Percentiles rank a stretch among this genome's conserved stretches.
Conservation (phyloP, 1,139 yeast species). For the Taphrina deformans region DNA sequence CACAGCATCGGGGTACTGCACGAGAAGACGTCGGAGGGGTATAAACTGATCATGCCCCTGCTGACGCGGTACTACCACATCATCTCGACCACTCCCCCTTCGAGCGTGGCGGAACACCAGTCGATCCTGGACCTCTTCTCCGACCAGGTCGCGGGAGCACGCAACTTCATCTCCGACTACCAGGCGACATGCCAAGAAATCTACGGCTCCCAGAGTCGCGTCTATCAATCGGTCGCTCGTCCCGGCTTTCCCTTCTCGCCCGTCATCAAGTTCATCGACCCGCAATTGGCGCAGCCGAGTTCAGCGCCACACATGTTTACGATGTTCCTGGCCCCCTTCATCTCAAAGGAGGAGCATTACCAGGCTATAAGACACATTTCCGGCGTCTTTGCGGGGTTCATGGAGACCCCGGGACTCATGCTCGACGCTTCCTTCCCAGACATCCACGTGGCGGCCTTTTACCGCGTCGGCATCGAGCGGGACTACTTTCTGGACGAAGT, state of each 20-base stretch:
- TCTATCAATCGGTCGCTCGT: constrained; percentile 17
- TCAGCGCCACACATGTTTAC: constrained; percentile 14
- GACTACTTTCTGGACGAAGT: constrained; percentile 4
- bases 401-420: constrained; percentile 16
- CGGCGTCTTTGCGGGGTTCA: constrained; percentile 21
- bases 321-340: constrained; percentile 26
- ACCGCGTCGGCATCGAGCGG: constrained; percentile 17
- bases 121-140: neutral
- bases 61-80: constrained; percentile 3
- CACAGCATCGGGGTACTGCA: constrained; percentile 14
- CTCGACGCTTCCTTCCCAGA: constrained; percentile 24
- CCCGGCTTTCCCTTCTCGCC: constrained; percentile 19
- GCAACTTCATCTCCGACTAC: constrained; percentile 5
- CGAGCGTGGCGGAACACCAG: neutral
- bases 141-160: neutral
- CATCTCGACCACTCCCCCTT: constrained; percentile 7
- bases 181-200: constrained; percentile 1
- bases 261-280: constrained; percentile 16
- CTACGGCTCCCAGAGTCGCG: neutral
- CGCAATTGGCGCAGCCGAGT: constrained; percentile 7
- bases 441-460: constrained; percentile 21
- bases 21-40: constrained; percentile 9
- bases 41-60: constrained; percentile 20
- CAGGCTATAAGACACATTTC: neutral
- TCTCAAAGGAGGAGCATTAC: constrained; percentile 4